phyloP scores from a whole-genome alignment of 2,329 filamentous ascomycete species.

The Talaromyces atroroseus region DNA sequence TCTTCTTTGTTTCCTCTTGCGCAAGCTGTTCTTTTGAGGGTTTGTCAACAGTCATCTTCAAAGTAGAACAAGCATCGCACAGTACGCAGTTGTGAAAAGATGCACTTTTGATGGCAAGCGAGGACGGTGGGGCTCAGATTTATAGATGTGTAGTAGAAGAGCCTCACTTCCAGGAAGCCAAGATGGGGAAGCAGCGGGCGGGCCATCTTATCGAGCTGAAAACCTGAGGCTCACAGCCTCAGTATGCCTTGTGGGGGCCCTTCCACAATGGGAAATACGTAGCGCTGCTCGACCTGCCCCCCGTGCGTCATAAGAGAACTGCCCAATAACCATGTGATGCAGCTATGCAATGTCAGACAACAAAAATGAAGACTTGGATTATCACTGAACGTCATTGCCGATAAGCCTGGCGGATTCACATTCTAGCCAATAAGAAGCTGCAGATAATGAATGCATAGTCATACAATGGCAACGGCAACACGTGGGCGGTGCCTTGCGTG shows the following conservation, averaged over 20 bases:
- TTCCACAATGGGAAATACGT: not conserved
- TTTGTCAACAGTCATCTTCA: not conserved
- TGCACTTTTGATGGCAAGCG: not conserved
- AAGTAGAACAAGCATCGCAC: not conserved
- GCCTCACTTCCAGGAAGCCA: not conserved
- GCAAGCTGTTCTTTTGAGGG: not conserved
- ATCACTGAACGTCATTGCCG: too few species aligned
- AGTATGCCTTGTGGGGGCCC: not conserved
- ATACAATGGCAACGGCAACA: too few species aligned
- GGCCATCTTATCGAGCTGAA: not conserved
- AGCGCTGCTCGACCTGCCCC: not conserved
- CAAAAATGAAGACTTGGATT: too few species aligned
- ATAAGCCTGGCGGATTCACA: too few species aligned
- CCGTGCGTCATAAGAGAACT: too few species aligned
- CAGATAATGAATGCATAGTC: too few species aligned
- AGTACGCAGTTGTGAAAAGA: not conserved
- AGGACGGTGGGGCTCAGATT: too few species aligned
- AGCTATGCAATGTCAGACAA: too few species aligned
- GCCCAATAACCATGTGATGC: too few species aligned
- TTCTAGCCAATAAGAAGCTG: too few species aligned
- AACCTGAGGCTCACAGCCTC: not conserved
- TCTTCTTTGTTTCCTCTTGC: not conserved
- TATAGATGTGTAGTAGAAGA: not conserved
- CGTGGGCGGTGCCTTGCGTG: not conserved
- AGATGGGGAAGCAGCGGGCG: not conserved